Conservation (phyloP, 2,329 filamentous ascomycete species). For the Trichoderma aggressivum region DNA sequence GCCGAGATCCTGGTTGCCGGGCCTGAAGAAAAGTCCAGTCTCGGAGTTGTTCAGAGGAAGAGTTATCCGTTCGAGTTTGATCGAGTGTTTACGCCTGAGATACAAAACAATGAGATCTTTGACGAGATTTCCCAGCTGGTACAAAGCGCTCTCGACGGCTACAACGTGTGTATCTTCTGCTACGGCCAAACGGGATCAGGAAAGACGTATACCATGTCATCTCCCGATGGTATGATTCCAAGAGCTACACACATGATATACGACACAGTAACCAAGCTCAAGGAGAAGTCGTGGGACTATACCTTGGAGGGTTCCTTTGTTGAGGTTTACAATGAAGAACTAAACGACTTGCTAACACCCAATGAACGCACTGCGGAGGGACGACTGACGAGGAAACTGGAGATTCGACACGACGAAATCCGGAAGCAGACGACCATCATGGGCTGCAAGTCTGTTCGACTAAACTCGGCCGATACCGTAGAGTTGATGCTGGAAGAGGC, state of each 20-base stretch:
- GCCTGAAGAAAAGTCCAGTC: conserved; percentile 76
- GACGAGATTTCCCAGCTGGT: conserved; percentile 96
- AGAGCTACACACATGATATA: conserved; percentile 92
- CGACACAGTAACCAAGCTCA: conserved; percentile 74
- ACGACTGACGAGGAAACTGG: conserved; percentile 69
- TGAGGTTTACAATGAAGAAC: conserved; percentile 96
- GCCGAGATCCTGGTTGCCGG: conserved; percentile 83
- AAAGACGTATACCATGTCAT: conserved; percentile 96
- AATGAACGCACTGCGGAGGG: conserved; percentile 61
- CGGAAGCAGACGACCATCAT: conserved; percentile 79
- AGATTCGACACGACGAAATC: conserved; percentile 80
- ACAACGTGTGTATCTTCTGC: conserved; percentile 98
- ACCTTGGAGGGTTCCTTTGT: conserved; percentile 93
- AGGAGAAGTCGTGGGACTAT: conserved; percentile 92
- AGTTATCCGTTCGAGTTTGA: conserved; percentile 88
- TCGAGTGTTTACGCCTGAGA: conserved; percentile 77
- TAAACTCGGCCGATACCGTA: conserved; percentile 78
- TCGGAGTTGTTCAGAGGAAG: conserved; percentile 72
- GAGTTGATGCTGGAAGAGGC: conserved; percentile 77
- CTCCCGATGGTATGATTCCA: conserved; percentile 89
- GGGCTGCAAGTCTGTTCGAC: conserved; percentile 70
- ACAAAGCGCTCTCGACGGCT: conserved; percentile 92
- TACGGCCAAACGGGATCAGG: conserved; percentile 97
- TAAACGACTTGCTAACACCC: conserved; percentile 76
- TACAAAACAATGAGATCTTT: conserved; percentile 83